Conservation (phyloP, 1,139 yeast genomes). For the Protomyces pachydermus region DNA sequence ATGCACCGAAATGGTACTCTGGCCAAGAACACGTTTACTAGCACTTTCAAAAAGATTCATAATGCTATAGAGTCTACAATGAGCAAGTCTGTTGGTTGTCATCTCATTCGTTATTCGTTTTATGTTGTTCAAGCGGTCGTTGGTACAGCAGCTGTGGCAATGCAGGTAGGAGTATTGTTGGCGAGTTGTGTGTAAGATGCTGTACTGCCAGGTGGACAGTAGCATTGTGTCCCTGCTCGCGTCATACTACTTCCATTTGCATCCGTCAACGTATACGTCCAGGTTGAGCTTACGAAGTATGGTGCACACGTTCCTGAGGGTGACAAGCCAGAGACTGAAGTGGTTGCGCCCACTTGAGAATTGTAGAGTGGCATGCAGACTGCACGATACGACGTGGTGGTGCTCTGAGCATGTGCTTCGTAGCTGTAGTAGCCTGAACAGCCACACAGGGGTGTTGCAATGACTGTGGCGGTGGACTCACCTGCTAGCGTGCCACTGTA, state of each 20-base stretch:
- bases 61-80: neutral
- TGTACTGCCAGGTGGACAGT: neutral
- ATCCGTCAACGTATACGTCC: neutral
- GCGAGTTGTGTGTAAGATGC: neutral
- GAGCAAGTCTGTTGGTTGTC: neutral
- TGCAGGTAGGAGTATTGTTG: neutral
- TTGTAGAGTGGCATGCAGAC: neutral
- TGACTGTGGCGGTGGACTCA: neutral
- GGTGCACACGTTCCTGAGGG: neutral
- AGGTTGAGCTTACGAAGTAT: neutral
- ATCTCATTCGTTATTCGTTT: neutral
- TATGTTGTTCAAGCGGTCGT: neutral
- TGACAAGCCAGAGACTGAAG: neutral
- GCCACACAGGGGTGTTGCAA: conserved; percentile 6
- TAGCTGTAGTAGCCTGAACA: conserved; percentile 2
- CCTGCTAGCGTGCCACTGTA: conserved; percentile 4
- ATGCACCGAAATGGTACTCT: neutral
- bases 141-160: neutral
- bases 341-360: neutral
- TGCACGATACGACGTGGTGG: neutral
- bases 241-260: neutral
- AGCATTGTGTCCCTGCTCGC: neutral
- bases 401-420: neutral
- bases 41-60: neutral
- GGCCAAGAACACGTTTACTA: neutral